Base-by-base conservation (phyloP, 2,329 filamentous ascomycete species). In the Sphaerulina musiva region DNA sequence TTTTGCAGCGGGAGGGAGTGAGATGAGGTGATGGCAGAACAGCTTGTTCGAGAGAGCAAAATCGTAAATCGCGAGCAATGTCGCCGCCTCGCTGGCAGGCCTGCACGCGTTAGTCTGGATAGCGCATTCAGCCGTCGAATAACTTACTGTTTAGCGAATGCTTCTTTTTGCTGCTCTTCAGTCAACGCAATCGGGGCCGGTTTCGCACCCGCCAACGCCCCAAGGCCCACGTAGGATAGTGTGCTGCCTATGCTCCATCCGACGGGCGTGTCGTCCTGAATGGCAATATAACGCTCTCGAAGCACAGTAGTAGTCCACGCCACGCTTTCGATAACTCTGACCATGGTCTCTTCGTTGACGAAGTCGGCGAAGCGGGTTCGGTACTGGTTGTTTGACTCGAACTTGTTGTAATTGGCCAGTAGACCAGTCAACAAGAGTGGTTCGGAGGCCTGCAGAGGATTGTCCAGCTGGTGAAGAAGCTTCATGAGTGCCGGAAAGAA, bases 361-460 rank as follows among this genome's bases (percentile, higher is more conserved):
- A 97, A 97, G 70, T 97, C 91, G 64, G 92, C 90, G 12, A 98
- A 79, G 29, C 92, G 87, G 59, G 95, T 76, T 64, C 93, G 86
- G 65, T 98, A 98, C 0, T 92, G 92, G 64, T 98, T 98, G 69
- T 95, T 91, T 54, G 95, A 92, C 71, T 98, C 93, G 67, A 98
- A 98, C 71, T 97, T 98, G 79, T 98, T 97, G 79, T 97, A 97
- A 73, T 97, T 98, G 60, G 89, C 87, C 50, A 98, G 76, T 3
- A 97, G 78, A 10, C 92, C 92, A 17, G 96, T 78, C 8, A 97
- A 80, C 11, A 86, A 82, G 62, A 96, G 90, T 0, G 92, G 86
- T 55, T 87, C 81, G 42, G 51, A 80, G 54, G 81, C 82, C 64
- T 79, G 78, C 14, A 77, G 74, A 34, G 81, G 76, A 23, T 79